phyloP scores from a whole-genome alignment of 2,329 filamentous ascomycete species.

The Phialocephala sp. region DNA sequence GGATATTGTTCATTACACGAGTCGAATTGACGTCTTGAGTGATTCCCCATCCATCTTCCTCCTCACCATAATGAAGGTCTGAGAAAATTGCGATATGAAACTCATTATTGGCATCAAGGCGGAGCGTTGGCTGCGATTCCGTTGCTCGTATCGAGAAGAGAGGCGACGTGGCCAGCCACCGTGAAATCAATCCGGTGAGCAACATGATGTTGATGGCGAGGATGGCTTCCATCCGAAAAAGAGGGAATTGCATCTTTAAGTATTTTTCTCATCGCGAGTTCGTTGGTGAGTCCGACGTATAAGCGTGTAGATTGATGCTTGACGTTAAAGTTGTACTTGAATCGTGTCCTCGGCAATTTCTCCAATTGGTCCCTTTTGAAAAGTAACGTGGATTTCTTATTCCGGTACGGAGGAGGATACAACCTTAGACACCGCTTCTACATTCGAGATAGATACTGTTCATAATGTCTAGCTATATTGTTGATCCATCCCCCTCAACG shows the following conservation, averaged over 20 bases:
- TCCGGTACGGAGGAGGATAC: not conserved
- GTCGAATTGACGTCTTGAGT: slow-evolving; percentile 62
- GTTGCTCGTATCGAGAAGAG: slow-evolving; percentile 1
- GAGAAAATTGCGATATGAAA: slow-evolving; percentile 60
- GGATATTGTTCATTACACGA: slow-evolving; percentile 60
- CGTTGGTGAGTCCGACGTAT: not conserved
- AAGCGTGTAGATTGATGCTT: not conserved
- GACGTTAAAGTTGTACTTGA: not conserved
- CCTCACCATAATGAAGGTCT: slow-evolving; percentile 74
- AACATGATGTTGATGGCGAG: slow-evolving; percentile 21
- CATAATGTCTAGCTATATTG: no score
- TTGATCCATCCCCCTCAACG: no score
- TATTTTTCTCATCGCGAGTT: slow-evolving; percentile 3
- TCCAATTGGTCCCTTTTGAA: not conserved
- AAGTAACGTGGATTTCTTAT: slow-evolving; percentile 8
- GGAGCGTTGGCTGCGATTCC: slow-evolving; percentile 22
- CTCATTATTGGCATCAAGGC: slow-evolving; percentile 23
- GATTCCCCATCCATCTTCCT: slow-evolving; percentile 48
- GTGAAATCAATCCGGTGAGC: slow-evolving; percentile 15
- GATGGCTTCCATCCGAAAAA: slow-evolving; percentile 8
- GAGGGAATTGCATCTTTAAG: slow-evolving; percentile 7
- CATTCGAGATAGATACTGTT: no score
- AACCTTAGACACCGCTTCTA: not conserved
- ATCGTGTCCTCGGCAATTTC: not conserved
- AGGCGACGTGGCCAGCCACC: slow-evolving; percentile 18